phyloP scores from a whole-genome alignment of 768 basidiomycete genomes.

The Dentipellis sp. region DNA sequence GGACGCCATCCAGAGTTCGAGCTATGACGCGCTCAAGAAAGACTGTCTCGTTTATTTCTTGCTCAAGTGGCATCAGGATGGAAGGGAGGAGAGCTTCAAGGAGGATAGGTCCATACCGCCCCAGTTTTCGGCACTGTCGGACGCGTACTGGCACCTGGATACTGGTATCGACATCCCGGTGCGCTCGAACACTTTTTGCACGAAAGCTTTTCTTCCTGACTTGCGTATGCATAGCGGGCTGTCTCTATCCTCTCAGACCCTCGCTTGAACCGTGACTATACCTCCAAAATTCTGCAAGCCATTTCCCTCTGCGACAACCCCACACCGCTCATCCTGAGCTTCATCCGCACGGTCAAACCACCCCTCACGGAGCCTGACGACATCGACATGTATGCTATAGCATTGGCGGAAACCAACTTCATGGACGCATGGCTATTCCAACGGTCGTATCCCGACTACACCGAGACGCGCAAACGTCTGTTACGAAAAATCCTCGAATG shows the following conservation, averaged over 20 bases:
- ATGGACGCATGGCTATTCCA: constrained; percentile 72
- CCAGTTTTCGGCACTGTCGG: constrained; percentile 66
- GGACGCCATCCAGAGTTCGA: constrained; percentile 47
- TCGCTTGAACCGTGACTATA: constrained; percentile 66
- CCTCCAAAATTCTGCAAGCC: constrained; percentile 69
- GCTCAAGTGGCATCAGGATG: constrained; percentile 70
- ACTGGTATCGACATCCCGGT: constrained; percentile 57
- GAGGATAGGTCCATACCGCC: constrained; percentile 58
- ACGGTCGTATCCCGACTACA: constrained; percentile 54
- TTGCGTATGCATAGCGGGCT: constrained; percentile 39
- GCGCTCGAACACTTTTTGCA: constrained; percentile 21
- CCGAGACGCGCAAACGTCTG: constrained; percentile 43
- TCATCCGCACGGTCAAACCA: constrained; percentile 70
- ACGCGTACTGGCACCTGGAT: constrained; percentile 82
- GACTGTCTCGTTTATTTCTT: constrained; percentile 76
- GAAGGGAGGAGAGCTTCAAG: constrained; percentile 41
- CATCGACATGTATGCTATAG: constrained; percentile 58
- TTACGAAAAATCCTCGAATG: constrained; percentile 55
- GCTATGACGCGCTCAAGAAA: constrained; percentile 70
- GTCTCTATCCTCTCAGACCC: constrained; percentile 66
- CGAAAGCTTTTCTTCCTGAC: background rate
- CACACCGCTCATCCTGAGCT: constrained; percentile 54
- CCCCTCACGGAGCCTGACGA: constrained; percentile 59
- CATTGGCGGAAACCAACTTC: constrained; percentile 56
- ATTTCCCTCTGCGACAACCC: constrained; percentile 39